Evolutionary conservation across 2,329 filamentous ascomycete genomes (phyloP).

Genomic region (Epicoccum nigrum): DNA sequence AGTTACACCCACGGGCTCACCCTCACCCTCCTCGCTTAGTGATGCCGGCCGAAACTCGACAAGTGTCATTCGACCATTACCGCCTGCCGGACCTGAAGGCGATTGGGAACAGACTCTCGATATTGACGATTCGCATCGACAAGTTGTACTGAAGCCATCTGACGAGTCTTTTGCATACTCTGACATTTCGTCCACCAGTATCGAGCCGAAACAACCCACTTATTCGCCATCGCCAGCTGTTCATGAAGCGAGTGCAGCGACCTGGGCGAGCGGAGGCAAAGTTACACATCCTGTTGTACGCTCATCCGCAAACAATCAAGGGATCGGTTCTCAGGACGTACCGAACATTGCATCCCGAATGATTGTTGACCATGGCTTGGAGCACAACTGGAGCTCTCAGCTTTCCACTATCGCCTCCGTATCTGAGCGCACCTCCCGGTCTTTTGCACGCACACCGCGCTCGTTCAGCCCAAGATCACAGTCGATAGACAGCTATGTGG

Average conservation of each 20-base stretch:
- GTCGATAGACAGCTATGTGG: conserved; percentile 40
- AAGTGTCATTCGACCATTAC: conserved; percentile 32
- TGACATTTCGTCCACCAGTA: conserved; percentile 42
- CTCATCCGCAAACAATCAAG: conserved; percentile 44
- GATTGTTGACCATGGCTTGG: conserved; percentile 44
- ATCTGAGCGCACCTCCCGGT: conserved; percentile 46
- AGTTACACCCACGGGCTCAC: conserved; percentile 34
- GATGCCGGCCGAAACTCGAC: conserved; percentile 38
- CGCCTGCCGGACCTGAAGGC: conserved; percentile 34
- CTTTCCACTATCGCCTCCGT: conserved; percentile 48
- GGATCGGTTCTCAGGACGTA: conserved; percentile 42
- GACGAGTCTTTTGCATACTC: conserved; percentile 46
- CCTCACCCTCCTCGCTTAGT: conserved; percentile 28
- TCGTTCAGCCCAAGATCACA: conserved; percentile 41
- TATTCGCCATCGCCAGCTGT: conserved; percentile 39
- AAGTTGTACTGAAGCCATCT: conserved; percentile 38
- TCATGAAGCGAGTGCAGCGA: conserved; percentile 45
- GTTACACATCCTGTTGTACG: conserved; percentile 47
- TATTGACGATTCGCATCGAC: conserved; percentile 38
- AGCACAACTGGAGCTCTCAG: conserved; percentile 50
- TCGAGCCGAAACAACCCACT: conserved; percentile 39
- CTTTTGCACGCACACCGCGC: conserved; percentile 39
- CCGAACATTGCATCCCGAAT: conserved; percentile 48
- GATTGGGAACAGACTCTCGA: conserved; percentile 41
- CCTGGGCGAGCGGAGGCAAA: conserved; percentile 42